Conservation (phyloP, 495 filamentous ascomycete species). For the Daldinia loculata region DNA sequence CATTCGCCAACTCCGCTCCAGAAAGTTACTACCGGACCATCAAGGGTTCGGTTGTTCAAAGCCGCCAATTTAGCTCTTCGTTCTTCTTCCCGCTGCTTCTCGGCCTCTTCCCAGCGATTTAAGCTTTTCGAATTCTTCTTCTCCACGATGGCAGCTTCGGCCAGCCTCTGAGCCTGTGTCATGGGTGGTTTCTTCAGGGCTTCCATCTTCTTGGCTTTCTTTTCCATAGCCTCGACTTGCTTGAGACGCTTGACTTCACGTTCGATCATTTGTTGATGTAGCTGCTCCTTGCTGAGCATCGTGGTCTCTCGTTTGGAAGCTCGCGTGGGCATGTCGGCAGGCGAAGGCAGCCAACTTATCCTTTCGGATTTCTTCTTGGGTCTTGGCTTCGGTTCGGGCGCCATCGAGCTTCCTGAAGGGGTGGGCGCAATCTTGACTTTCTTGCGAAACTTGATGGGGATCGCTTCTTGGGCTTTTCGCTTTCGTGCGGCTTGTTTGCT, state of each 20-base stretch:
- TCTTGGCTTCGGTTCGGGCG: slow-evolving; percentile 61
- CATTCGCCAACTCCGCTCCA: slow-evolving; percentile 86
- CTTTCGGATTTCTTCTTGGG: slow-evolving; percentile 95
- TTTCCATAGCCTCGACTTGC: slow-evolving; percentile 85
- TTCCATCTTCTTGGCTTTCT: slow-evolving; percentile 80
- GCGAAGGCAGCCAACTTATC: slow-evolving; percentile 83
- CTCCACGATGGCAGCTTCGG: slow-evolving; percentile 84
- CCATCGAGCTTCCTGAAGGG: slow-evolving; percentile 58
- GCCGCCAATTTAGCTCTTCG: slow-evolving; percentile 81
- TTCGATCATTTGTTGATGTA: slow-evolving; percentile 82
- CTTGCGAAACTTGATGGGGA: slow-evolving; percentile 62
- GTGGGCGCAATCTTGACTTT: slow-evolving; percentile 62
- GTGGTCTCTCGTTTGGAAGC: slow-evolving; percentile 85
- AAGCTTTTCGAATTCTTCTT: slow-evolving; percentile 88
- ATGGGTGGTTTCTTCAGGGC: slow-evolving; percentile 77
- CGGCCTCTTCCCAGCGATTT: slow-evolving; percentile 91
- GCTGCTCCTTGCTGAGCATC: slow-evolving; percentile 81
- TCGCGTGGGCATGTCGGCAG: slow-evolving; percentile 80
- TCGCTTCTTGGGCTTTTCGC: slow-evolving; percentile 74
- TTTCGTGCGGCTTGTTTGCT: slow-evolving; percentile 66
- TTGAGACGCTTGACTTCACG: slow-evolving; percentile 81
- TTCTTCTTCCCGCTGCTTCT: slow-evolving; percentile 85
- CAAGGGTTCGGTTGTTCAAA: slow-evolving; percentile 81
- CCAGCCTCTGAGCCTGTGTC: slow-evolving; percentile 89
- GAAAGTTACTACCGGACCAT: slow-evolving; percentile 89